phyloP scores from a whole-genome alignment of 2,329 filamentous ascomycete genomes.

The Helicocarpus griseus region DNA sequence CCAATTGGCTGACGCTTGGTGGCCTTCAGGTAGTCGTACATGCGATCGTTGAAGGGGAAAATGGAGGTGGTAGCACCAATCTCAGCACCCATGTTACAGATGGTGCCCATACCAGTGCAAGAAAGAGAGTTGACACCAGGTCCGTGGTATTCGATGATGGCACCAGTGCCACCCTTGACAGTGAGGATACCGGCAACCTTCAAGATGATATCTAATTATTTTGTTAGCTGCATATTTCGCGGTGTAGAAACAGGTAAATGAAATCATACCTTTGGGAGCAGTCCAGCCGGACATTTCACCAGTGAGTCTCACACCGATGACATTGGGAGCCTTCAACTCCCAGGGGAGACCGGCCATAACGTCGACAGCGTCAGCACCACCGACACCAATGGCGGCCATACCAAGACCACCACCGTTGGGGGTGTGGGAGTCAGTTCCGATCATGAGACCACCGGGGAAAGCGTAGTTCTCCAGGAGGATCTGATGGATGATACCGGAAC shows the following conservation, averaged over 20 bases:
- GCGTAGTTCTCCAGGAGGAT: slow-evolving; percentile 98
- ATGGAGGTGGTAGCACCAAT: slow-evolving; percentile 73
- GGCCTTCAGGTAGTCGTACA: slow-evolving; percentile 89
- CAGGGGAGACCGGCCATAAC: slow-evolving; percentile 96
- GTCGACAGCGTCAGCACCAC: slow-evolving; percentile 96
- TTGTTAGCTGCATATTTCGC: slow-evolving; percentile 2
- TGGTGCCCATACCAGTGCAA: slow-evolving; percentile 80
- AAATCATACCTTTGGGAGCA: slow-evolving; percentile 67
- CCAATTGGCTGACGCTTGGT: slow-evolving; percentile 88
- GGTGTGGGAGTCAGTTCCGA: slow-evolving; percentile 96
- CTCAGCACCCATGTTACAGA: slow-evolving; percentile 59
- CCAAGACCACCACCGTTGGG: slow-evolving; percentile 94
- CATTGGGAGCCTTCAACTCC: slow-evolving; percentile 96
- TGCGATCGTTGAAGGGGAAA: slow-evolving; percentile 96
- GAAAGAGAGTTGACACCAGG: slow-evolving; percentile 66
- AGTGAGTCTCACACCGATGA: slow-evolving; percentile 93
- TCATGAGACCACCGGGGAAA: slow-evolving; percentile 95
- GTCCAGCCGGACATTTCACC: slow-evolving; percentile 86
- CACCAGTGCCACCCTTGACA: slow-evolving; percentile 94
- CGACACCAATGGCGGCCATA: slow-evolving; percentile 90
- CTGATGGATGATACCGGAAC: slow-evolving; percentile 98
- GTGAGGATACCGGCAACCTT: slow-evolving; percentile 96
- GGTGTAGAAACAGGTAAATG: slow-evolving; percentile 4
- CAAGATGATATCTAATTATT: slow-evolving; percentile 70
- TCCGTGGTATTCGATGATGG: slow-evolving; percentile 52